Base-by-base conservation (phyloP, 2,329 filamentous ascomycete genomes). In the Alternaria sp. region DNA sequence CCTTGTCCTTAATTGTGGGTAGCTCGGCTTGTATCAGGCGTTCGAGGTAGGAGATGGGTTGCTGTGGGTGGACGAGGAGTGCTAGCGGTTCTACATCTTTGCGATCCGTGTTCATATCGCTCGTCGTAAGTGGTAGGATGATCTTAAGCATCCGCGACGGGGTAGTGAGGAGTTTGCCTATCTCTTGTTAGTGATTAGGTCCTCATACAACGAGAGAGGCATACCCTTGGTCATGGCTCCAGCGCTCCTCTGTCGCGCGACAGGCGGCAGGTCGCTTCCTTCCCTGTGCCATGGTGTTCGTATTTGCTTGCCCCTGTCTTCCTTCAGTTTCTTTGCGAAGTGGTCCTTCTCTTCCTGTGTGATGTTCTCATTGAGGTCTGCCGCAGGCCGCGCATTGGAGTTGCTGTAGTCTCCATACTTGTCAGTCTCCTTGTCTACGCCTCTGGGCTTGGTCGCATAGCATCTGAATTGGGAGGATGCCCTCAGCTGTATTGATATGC, bases 21-120 rank as follows among this genome's bases (percentile, higher is more conserved):
- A 97, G 84, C 79, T 97, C 94, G 57, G 93, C 91, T 75, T 97
- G 94, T 50, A 97, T 94, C 4, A 97, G 83, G 9, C 93, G 88
- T 78, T 97, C 93, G 45, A 97, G 88, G 77, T 97, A 97, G 9
- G 93, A 97, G 4, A 97, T 85, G 0, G 94, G 94, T 75, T 97
- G 94, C 66, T 96, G 92, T 0, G 94, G 93, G 71, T 97, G 94
- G 0, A 97, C 86, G 3, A 97, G 87, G 0, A 97, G 86, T 1
- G 93, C 93, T 12, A 97, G 84, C 0, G 93, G 93, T 70, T 96
- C 92, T n/a, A 95, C 88, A 51, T 89, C 86, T 79, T 91, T 90
- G 60, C 88, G 84, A 65, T 89, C 86, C 2, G 81, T 81, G 66
- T 87, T 86, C 28, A 84, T 83, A 60, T 90, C 88, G 49, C 84